These are phyloP conservation scores for Sarocladium strictum DNA, from an alignment of 2,329 filamentous ascomycete genomes.

Conservation along the genomic window DNA sequence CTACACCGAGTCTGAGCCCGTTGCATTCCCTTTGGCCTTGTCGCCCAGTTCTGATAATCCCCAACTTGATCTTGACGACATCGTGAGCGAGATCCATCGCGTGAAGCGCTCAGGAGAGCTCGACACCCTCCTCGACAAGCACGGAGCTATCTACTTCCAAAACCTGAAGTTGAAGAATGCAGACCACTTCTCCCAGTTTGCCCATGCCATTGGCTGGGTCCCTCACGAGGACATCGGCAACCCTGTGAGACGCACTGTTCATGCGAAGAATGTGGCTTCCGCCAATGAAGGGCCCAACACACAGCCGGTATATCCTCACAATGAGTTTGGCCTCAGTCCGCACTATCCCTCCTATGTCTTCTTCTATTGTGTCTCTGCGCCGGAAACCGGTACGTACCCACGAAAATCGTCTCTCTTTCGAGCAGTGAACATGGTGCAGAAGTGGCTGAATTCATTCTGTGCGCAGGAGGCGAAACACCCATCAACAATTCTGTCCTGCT, in stretches of 20 bases:
- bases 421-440: too few relatives aligned
- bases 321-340: slow-evolving; percentile 31
- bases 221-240: slow-evolving; percentile 28
- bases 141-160: slow-evolving; percentile 27
- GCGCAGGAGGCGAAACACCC: slow-evolving; percentile 27
- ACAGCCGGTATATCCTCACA: slow-evolving; percentile 33
- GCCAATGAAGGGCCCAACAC: slow-evolving; percentile 27
- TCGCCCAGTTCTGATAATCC: background rate
- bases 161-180: slow-evolving; percentile 24
- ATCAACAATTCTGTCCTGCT: slow-evolving; percentile 25
- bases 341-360: slow-evolving; percentile 30
- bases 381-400: slow-evolving; percentile 17
- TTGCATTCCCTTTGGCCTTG: background rate
- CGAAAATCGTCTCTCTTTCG: background rate
- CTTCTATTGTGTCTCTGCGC: slow-evolving; percentile 20
- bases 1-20: background rate
- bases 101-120: slow-evolving; percentile 18
- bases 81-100: background rate
- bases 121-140: slow-evolving; percentile 17
- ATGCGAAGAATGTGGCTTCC: slow-evolving; percentile 29
- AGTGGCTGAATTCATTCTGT: too few relatives aligned
- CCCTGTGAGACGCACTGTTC: slow-evolving; percentile 24
- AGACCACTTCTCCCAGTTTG: slow-evolving; percentile 26
- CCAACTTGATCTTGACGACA: background rate
- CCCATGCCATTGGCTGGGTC: slow-evolving; percentile 27